phyloP scores from a whole-genome alignment of 2,329 filamentous ascomycete species.

The Neocatenulostroma microsporum region DNA sequence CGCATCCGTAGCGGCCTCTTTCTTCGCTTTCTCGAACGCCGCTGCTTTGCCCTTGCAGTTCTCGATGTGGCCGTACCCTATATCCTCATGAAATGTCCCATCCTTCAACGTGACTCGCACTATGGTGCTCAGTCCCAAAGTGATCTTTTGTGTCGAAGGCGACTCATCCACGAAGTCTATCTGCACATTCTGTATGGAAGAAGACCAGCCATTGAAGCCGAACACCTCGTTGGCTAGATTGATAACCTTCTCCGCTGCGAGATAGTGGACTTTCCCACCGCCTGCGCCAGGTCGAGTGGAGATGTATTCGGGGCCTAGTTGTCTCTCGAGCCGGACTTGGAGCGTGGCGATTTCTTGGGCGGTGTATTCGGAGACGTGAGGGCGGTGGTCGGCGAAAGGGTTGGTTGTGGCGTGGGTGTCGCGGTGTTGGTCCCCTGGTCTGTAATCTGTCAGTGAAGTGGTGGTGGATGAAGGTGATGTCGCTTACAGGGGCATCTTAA shows the following conservation, averaged over 20 bases:
- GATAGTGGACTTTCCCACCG: slow-evolving; percentile 82
- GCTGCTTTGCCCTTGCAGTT: slow-evolving; percentile 92
- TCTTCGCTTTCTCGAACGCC: slow-evolving; percentile 97
- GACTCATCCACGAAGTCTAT: slow-evolving; percentile 94
- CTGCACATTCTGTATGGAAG: slow-evolving; percentile 86
- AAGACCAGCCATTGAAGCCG: slow-evolving; percentile 97
- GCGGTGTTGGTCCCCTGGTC: slow-evolving; percentile 31
- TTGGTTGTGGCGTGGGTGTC: slow-evolving; percentile 48
- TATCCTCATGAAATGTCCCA: slow-evolving; percentile 95
- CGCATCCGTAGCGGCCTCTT: slow-evolving; percentile 92
- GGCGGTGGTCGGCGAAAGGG: slow-evolving; percentile 68
- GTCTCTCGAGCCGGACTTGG: slow-evolving; percentile 78
- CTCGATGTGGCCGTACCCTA: slow-evolving; percentile 93
- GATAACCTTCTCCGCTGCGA: slow-evolving; percentile 95
- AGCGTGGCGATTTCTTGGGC: slow-evolving; percentile 85
- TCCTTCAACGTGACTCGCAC: slow-evolving; percentile 84
- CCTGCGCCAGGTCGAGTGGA: slow-evolving; percentile 76
- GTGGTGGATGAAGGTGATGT: not conserved
- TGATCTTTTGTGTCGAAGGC: slow-evolving; percentile 67
- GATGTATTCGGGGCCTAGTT: slow-evolving; percentile 92
- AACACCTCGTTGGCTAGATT: slow-evolving; percentile 91
- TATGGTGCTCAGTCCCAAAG: slow-evolving; percentile 79
- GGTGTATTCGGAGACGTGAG: slow-evolving; percentile 70
- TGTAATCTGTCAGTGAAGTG: slow-evolving; percentile 12
- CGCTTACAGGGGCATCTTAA: slow-evolving; percentile 26